Percentiles rank a stretch among this genome's conserved stretches.
Evolutionary conservation across 2,329 filamentous ascomycete genomes (phyloP).

Genomic region (Colletotrichum incanum): DNA sequence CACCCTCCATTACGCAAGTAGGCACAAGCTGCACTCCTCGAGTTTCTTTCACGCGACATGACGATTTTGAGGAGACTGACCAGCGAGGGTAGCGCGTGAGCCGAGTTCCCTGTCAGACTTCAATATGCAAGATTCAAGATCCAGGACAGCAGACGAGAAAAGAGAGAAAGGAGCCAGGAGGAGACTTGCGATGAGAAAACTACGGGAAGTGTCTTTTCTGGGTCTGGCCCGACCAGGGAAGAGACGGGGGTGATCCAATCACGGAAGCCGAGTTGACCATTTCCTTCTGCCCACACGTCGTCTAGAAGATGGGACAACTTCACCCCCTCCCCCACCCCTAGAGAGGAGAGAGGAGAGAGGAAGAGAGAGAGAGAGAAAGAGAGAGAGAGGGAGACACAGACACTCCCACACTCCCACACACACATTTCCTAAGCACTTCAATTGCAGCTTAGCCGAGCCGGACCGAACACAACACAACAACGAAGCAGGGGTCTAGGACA

Average conservation of each 20-base stretch:
- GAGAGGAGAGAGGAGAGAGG: too few relatives aligned
- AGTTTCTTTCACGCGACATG: not conserved
- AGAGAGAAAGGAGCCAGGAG: too few relatives aligned
- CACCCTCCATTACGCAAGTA: conserved; percentile 1
- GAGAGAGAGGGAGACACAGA: not conserved
- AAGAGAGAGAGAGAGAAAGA: too few relatives aligned
- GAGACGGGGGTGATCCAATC: conserved; percentile 9
- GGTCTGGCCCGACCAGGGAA: not conserved
- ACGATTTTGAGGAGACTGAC: not conserved
- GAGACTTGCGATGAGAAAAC: not conserved
- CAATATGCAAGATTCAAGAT: conserved; percentile 1
- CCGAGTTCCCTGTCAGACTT: not conserved
- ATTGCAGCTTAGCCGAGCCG: conserved; percentile 12
- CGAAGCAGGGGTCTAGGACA: not conserved
- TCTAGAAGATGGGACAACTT: not conserved
- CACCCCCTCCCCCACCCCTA: too few relatives aligned
- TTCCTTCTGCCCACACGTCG: not conserved
- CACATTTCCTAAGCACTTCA: not conserved
- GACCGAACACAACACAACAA: conserved; percentile 1
- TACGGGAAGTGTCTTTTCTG: conserved; percentile 24
- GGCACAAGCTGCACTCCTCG: conserved; percentile 6
- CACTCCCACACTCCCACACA: not conserved
- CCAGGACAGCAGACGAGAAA: not conserved
- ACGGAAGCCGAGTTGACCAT: not conserved
- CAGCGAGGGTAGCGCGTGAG: not conserved